These are phyloP conservation scores for Suhomyces pyralidae DNA, from an alignment of 805 yeast genomes.

Conservation along the genomic window DNA sequence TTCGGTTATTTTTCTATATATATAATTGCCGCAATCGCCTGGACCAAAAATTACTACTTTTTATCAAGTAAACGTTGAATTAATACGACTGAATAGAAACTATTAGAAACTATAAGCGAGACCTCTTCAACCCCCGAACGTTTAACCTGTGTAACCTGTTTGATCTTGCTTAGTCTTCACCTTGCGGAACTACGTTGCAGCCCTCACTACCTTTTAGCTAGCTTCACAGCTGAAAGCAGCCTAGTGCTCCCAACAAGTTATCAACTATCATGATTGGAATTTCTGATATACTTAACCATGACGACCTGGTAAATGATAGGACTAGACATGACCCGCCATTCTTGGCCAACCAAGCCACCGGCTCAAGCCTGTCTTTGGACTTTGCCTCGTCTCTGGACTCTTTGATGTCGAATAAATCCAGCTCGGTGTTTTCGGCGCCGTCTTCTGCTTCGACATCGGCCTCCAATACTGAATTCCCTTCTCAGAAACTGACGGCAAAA, in stretches of 20 bases:
- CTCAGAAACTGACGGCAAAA: neutral
- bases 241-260: neutral
- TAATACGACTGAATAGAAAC: too few relatives aligned
- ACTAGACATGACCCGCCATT: neutral
- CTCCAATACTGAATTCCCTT: neutral
- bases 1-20: neutral
- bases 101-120: neutral
- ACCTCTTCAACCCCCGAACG: neutral
- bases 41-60: neutral
- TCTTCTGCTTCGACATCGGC: neutral
- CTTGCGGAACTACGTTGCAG: neutral
- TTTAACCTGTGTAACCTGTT: neutral
- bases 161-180: too few relatives aligned
- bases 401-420: neutral
- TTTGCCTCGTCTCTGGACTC: neutral
- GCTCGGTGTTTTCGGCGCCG: neutral
- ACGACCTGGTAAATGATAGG: neutral
- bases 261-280: conserved; percentile 14
- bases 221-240: neutral
- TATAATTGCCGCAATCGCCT: neutral
- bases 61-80: neutral
- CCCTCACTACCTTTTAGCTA: neutral
- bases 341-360: neutral
- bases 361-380: neutral
- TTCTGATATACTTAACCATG: conserved; percentile 16